Conservation (phyloP, 441 rosid genomes). For the Populus hybrid region DNA sequence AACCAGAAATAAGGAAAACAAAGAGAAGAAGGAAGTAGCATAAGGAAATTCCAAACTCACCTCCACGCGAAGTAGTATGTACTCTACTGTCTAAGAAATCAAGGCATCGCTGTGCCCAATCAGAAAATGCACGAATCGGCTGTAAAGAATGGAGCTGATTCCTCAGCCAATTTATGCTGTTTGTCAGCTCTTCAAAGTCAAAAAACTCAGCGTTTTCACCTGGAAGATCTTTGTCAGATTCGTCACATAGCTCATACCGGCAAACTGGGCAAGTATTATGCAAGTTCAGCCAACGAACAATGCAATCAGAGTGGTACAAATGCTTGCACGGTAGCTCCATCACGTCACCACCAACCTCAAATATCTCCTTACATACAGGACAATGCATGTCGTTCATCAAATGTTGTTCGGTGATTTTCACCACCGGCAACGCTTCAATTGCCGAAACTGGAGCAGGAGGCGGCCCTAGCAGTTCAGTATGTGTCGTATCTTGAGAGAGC, state of each 20-base stretch:
- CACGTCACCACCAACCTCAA: slow-evolving; percentile 44
- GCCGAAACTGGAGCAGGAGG: slow-evolving; percentile 42
- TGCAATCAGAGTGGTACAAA: slow-evolving; percentile 63
- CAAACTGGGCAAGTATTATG: slow-evolving; percentile 79
- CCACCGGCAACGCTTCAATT: slow-evolving; percentile 44
- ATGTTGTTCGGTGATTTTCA: slow-evolving; percentile 34
- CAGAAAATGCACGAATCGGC: slow-evolving; percentile 49
- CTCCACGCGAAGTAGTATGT: slow-evolving; percentile 12
- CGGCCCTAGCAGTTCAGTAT: slow-evolving; percentile 40
- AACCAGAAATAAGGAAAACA: neutral
- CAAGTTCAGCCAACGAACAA: slow-evolving; percentile 63
- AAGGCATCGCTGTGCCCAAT: slow-evolving; percentile 37
- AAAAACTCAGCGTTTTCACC: slow-evolving; percentile 4
- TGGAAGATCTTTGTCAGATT: neutral
- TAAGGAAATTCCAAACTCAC: slow-evolving; percentile 27
- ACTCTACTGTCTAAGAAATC: slow-evolving; percentile 21
- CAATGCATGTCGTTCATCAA: slow-evolving; percentile 39
- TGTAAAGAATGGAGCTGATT: slow-evolving; percentile 35
- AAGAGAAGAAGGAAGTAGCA: slow-evolving; percentile 7
- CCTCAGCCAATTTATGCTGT: slow-evolving; percentile 30
- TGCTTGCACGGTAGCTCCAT: slow-evolving; percentile 67
- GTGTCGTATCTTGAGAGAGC: slow-evolving; percentile 18
- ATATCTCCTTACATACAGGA: slow-evolving; percentile 76
- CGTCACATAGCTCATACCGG: slow-evolving; percentile 37
- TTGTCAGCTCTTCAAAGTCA: slow-evolving; percentile 26